A percentile compares a stretch with the other conserved stretches of the same genome.
These are phyloP conservation scores for Thalassia testudinum DNA, from an alignment of 116 monocot species.

Conservation along the genomic window DNA sequence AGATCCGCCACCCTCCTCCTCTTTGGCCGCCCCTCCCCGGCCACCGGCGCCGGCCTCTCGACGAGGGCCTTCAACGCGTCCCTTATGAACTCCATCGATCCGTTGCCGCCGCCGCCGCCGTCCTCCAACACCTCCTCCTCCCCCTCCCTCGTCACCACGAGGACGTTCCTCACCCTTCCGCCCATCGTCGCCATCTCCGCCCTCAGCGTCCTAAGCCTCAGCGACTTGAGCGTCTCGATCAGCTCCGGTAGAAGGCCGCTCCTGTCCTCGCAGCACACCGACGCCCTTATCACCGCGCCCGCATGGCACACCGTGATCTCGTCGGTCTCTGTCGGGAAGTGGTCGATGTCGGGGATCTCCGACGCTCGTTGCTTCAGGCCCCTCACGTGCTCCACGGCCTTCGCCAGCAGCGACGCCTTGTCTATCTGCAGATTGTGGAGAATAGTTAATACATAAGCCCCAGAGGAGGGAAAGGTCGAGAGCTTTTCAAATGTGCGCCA, in stretches of 20 bases:
- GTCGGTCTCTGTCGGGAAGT: slow-evolving; percentile 44
- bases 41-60: not conserved
- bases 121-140: slow-evolving; percentile 5
- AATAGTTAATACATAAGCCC: too few relatives aligned
- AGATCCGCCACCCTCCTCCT: slow-evolving; percentile 2
- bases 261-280: slow-evolving; percentile 60
- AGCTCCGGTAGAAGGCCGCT: slow-evolving; percentile 47
- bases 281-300: slow-evolving; percentile 5
- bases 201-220: slow-evolving; percentile 29
- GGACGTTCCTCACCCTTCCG: slow-evolving; percentile 35
- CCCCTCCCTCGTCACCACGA: slow-evolving; percentile 28
- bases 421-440: slow-evolving; percentile 31
- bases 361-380: slow-evolving; percentile 53
- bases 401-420: slow-evolving; percentile 76
- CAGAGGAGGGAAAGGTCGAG: too few relatives aligned
- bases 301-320: slow-evolving; percentile 36
- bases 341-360: slow-evolving; percentile 20
- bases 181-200: slow-evolving; percentile 64
- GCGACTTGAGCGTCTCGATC: slow-evolving; percentile 31
- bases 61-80: slow-evolving; percentile 36
- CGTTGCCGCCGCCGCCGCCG: not conserved
- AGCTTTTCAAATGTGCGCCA: too few relatives aligned
- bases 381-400: slow-evolving; percentile 53
- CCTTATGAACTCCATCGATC: slow-evolving; percentile 10
- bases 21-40: not conserved